Evolutionary conservation across 2,329 filamentous ascomycete genomes (phyloP), one percentile per base, ranked within the genome.

Genomic region (Clonostachys rhizophaga): DNA sequence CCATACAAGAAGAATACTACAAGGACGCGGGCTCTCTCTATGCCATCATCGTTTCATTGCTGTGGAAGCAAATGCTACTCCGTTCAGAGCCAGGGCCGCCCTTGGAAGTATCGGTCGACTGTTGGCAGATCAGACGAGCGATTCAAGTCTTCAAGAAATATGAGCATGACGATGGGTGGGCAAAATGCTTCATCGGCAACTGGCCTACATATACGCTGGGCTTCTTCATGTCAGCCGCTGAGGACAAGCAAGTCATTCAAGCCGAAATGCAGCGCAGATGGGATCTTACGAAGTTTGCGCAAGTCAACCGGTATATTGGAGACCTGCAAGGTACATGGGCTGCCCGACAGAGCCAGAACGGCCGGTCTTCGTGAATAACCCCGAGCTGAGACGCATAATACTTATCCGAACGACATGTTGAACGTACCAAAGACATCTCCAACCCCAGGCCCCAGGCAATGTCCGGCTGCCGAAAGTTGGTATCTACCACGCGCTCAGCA

Each of bases 161-260:
- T 3, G 43, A 34, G 34, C 6, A 44, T 2, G 51, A 54, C 11
- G 43, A 45, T 2, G 51, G 45, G 5, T 59, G 56, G 57, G 49
- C 54, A 3, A 53, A 45, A 1, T 59, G 58, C 30, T 66, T 55
- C 16, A 54, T 62, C 1, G 55, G 58, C 0, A 55, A 53, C n/a
- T 60, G 56, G 50, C 53, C 55, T 5, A 50, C 54, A 1, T 58
- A 59, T 44, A 54, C 50, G 13, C 51, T 45, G 43, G 63, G 41
- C 3, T 49, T 47, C 44, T 54, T 52, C 48, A 13, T 18, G 17
- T 18, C 36, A 7, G 11, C 36, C 14, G 2, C 14, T n/a, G 36
- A 39, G 17, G 36, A 39, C 36, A 39, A 18, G 12, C 7, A 39
- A 18, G 36, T 39, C 3, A 18, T 18, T 18, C 10, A 18, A n/a